Evolutionary conservation across 108 stramenopile species (phyloP), one percentile per base, ranked within the genome.

Genomic region (Pelagomonas calceolata): DNA sequence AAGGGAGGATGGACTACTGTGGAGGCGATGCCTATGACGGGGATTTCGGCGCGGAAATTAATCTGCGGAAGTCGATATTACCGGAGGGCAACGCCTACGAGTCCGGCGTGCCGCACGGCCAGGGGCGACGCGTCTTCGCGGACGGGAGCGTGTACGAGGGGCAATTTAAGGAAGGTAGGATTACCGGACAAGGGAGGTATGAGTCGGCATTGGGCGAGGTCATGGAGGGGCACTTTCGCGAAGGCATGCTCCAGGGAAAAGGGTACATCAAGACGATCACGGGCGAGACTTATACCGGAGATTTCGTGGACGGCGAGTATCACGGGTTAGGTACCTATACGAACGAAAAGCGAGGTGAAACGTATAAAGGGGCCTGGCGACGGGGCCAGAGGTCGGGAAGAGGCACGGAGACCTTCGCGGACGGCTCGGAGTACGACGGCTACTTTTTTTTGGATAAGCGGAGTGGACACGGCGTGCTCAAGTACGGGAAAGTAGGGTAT

Each of bases 81-180:
- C 51, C 51, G 21, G 67, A 21, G 36, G 39, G 12, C 35, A 77
- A 77, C 36, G 71, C 76, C 29, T 77, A 77, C 36, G 63, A 43
- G 32, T 26, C 32, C 34, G 76, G 76, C 30, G 72, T 67, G 32
- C 76, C 76, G 21, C 70, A 66, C 39, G 76, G 76, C 60, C 32
- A 65, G n/a, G 66, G 70, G 60, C 31, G 32, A 10, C 70, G 67
- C 26, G 64, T 65, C 34, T 77, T 73, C 45, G 66, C 64, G 44
- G 76, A 77, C 70, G 76, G 76, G 33, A 32, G 33, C 43, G 29
- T 64, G 31, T 77, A 73, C 66, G 69, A 36, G 32, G 76, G 76
- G 9, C 32, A 72, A 9, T 70, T 77, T 46, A n/a, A 14, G 31
- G 64, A 70, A 35, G 76, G 76, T 5, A 29, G 15, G 26, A 4